These are phyloP conservation scores for Coprinellus micaceus DNA, from an alignment of 768 basidiomycete species.

Conservation along the genomic window DNA sequence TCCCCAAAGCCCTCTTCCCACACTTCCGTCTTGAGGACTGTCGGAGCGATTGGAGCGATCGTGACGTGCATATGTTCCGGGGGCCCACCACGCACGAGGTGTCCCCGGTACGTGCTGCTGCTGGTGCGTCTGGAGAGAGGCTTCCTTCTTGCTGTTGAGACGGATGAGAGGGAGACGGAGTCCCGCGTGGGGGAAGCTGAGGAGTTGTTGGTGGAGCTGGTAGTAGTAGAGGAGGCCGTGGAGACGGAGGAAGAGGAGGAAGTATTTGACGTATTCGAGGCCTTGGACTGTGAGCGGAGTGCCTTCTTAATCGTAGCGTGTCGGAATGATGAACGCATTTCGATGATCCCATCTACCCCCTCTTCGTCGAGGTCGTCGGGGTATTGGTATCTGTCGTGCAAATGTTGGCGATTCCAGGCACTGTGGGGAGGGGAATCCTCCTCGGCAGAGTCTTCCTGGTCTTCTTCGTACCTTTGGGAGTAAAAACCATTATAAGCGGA, in stretches of 20 bases:
- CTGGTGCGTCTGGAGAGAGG: conserved; percentile 12
- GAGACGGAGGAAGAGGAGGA: conserved; percentile 39
- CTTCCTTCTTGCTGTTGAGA: conserved; percentile 6
- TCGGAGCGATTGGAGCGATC: conserved; percentile 54
- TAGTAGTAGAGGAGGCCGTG: conserved; percentile 19
- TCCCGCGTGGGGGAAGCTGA: conserved; percentile 24
- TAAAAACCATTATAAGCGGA: conserved; percentile 7
- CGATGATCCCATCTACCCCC: conserved; percentile 50
- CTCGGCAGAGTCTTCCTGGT: conserved; percentile 58
- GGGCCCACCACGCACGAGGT: conserved; percentile 23
- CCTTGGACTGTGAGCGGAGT: conserved; percentile 41
- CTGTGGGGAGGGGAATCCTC: conserved; percentile 32
- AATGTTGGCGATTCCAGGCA: conserved; percentile 22
- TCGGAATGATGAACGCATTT: conserved; percentile 48
- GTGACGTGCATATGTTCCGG: conserved; percentile 33
- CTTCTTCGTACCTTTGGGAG: conserved; percentile 58
- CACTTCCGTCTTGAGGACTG: conserved; percentile 77
- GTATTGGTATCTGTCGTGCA: conserved; percentile 37
- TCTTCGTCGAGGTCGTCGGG: conserved; percentile 24
- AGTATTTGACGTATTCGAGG: conserved; percentile 40
- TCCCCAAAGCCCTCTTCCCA: conserved; percentile 51
- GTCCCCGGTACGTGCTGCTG: conserved; percentile 24
- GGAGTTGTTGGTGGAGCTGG: conserved; percentile 16
- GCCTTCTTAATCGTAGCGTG: conserved; percentile 20
- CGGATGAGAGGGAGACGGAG: conserved; percentile 19